These are phyloP conservation scores for Wickerhamiella brachini DNA, from an alignment of 805 yeast genomes.

Conservation along the genomic window DNA sequence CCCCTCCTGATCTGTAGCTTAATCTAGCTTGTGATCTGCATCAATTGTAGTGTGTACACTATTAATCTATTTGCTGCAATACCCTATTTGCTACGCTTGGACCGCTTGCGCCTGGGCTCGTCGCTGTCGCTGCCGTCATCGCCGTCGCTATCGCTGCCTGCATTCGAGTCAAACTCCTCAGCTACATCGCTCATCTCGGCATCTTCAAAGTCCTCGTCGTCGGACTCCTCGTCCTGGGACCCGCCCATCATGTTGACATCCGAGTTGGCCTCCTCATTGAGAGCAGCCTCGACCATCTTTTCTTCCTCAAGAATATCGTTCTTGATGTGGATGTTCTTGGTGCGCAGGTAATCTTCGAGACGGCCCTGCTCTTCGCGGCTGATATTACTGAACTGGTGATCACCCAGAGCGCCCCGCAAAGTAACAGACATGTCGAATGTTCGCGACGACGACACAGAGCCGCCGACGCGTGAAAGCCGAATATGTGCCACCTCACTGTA, in stretches of 20 bases:
- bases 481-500: slow-evolving; percentile 64
- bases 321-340: slow-evolving; percentile 66
- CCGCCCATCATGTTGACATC: slow-evolving; percentile 36
- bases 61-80: background rate
- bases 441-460: slow-evolving; percentile 59
- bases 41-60: no score
- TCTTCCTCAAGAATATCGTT: slow-evolving; percentile 86
- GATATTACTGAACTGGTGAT: slow-evolving; percentile 79
- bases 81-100: background rate
- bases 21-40: no score
- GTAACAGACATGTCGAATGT: slow-evolving; percentile 84
- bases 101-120: background rate
- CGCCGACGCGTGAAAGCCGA: slow-evolving; percentile 80
- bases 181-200: slow-evolving; percentile 59
- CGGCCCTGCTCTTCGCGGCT: slow-evolving; percentile 77
- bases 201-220: slow-evolving; percentile 72
- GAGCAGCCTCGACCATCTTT: slow-evolving; percentile 61
- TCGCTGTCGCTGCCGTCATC: slow-evolving; percentile 16
- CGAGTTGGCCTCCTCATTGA: slow-evolving; percentile 44
- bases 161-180: slow-evolving; percentile 73
- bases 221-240: slow-evolving; percentile 45
- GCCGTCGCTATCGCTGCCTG: slow-evolving; percentile 22
- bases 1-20: no score
- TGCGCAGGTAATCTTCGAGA: slow-evolving; percentile 60
- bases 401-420: slow-evolving; percentile 47